A percentile compares a stretch with the other conserved stretches of the same genome.
Conservation (phyloP, 148 eudicot species). For the Nepenthes gracilis region DNA sequence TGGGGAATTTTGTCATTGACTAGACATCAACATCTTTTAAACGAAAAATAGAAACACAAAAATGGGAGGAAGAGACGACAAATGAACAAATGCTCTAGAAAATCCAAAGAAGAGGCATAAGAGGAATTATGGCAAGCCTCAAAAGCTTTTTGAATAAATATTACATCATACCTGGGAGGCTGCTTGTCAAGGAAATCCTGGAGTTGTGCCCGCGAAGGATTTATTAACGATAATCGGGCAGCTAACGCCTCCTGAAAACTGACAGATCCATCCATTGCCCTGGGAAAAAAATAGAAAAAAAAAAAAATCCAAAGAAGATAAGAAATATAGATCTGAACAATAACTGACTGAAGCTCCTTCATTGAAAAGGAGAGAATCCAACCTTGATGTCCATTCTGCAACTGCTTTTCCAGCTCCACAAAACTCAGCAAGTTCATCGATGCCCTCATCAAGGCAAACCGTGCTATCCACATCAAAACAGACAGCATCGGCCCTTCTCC, state of each 20-base stretch:
- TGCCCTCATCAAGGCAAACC: slow-evolving; percentile 93
- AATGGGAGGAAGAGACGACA: background rate
- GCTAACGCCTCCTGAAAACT: slow-evolving; percentile 78
- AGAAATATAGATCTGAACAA: background rate
- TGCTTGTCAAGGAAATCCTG: slow-evolving; percentile 59
- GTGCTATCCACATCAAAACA: slow-evolving; percentile 99
- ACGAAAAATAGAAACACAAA: background rate
- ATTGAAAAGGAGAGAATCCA: slow-evolving; percentile 7
- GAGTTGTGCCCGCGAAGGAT: slow-evolving; percentile 57
- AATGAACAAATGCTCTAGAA: background rate
- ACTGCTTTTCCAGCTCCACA: slow-evolving; percentile 98
- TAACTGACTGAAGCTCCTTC: background rate
- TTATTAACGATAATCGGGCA: slow-evolving; percentile 59
- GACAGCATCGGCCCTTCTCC: slow-evolving; percentile 75
- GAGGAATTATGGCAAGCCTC: background rate
- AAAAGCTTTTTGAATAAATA: background rate
- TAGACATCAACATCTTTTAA: too few species aligned
- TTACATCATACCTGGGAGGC: slow-evolving; percentile 56
- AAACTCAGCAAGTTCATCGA: slow-evolving; percentile 91
- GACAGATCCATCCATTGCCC: slow-evolving; percentile 94
- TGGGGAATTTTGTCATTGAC: too few species aligned
- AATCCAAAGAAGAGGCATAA: background rate
- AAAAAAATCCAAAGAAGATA: background rate
- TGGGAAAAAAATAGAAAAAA: slow-evolving; percentile 9
- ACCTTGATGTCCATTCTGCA: slow-evolving; percentile 96